Conservation (phyloP, 176 grass and related monocot species). For the Elaeis guineensis region DNA sequence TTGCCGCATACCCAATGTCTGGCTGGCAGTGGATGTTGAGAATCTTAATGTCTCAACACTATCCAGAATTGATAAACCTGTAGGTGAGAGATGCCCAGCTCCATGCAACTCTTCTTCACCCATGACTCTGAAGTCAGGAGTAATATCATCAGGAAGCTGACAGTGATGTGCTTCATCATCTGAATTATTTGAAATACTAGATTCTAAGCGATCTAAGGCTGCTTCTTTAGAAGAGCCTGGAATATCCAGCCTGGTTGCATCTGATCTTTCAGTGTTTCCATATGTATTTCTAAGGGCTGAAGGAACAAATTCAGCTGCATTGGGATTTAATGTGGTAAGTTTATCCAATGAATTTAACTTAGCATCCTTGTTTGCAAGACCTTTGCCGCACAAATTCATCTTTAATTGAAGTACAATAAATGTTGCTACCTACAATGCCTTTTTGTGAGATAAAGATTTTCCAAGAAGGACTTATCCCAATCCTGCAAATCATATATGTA, state of each 20-base stretch:
- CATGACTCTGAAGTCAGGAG: conserved; percentile 73
- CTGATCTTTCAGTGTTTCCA: conserved; percentile 42
- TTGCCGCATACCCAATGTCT: conserved; percentile 36
- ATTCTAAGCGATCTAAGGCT: conserved; percentile 41
- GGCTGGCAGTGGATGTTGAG: conserved; percentile 36
- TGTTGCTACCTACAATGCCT: neutral
- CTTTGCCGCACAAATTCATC: conserved; percentile 36
- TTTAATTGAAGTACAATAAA: conserved; percentile 9
- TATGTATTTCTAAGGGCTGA: conserved; percentile 65
- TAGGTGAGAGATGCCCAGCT: conserved; percentile 56
- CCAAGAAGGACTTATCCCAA: conserved; percentile 21
- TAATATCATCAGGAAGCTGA: conserved; percentile 91
- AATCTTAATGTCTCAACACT: conserved; percentile 38
- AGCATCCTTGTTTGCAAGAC: conserved; percentile 28
- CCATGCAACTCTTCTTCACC: conserved; percentile 57
- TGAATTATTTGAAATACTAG: conserved; percentile 43
- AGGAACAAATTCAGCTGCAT: conserved; percentile 96
- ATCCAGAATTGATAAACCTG: conserved; percentile 64
- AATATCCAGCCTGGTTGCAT: conserved; percentile 23
- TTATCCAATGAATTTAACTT: conserved; percentile 63
- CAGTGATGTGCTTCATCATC: conserved; percentile 81
- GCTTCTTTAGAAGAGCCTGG: conserved; percentile 36
- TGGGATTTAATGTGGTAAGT: conserved; percentile 74
- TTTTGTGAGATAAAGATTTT: conserved; percentile 19
- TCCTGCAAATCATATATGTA: conserved; percentile 27